phyloP scores from a whole-genome alignment of 1,284 basidiomycete species.

The Trichosporon coremiiforme region DNA sequence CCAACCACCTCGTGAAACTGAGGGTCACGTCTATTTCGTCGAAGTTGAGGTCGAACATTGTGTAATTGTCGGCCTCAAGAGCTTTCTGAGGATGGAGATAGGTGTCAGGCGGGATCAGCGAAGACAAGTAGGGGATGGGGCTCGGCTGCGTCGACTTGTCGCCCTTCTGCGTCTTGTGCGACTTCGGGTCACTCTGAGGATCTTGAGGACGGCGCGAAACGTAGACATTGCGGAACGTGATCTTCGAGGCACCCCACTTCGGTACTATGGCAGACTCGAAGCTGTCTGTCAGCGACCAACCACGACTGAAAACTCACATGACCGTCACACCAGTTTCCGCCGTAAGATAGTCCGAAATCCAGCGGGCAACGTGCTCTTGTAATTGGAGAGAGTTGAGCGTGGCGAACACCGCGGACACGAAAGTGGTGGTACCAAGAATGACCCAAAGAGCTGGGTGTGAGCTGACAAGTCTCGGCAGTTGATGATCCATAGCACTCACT shows the following conservation, averaged over 20 bases:
- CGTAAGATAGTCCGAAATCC: conserved; percentile 90
- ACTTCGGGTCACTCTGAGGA: conserved; percentile 50
- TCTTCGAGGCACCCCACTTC: conserved; percentile 92
- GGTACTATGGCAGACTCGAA: conserved; percentile 98
- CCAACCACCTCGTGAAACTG: conserved; percentile 90
- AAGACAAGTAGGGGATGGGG: conserved; percentile 48
- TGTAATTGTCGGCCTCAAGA: conserved; percentile 63
- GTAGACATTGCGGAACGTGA: conserved; percentile 96
- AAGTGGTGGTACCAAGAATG: conserved; percentile 94
- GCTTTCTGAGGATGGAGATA: conserved; percentile 42
- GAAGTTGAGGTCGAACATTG: conserved; percentile 86
- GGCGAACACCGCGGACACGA: conserved; percentile 90
- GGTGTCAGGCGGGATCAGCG: conserved; percentile 44
- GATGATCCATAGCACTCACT: conserved; percentile 53
- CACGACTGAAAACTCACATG: conserved; percentile 58
- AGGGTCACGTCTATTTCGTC: conserved; percentile 96
- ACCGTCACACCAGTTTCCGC: conserved; percentile 90
- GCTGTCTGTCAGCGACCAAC: conserved; percentile 30
- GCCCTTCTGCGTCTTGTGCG: conserved; percentile 9
- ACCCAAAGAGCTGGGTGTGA: conserved; percentile 65
- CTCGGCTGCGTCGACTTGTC: conserved; percentile 40
- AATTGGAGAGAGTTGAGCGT: conserved; percentile 83
- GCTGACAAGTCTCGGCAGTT: neutral
- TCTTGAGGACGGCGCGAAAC: conserved; percentile 73
- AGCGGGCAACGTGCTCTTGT: conserved; percentile 87